Base-by-base conservation (phyloP, 1,139 yeast genomes). In the Hanseniaspora gamundiae region DNA sequence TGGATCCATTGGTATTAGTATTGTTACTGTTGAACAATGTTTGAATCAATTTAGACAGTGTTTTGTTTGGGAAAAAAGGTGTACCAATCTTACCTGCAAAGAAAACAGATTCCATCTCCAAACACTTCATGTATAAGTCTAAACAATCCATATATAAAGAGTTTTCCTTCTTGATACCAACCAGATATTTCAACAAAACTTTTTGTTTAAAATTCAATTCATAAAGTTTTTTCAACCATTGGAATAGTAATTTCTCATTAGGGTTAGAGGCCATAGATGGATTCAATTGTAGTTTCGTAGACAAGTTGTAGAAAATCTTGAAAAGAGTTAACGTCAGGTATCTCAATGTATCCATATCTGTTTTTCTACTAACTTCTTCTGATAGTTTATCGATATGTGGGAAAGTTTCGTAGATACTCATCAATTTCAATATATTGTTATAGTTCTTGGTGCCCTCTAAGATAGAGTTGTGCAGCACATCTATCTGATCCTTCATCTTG, bases 201-300 rank as follows among this genome's bases (percentile, higher is more conserved):
- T 59, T 57, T 2, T 53, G 52, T 55, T 78, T 78, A 64, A 68
- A 86, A n/a, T 62, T 60, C 16, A 41, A 20, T 22, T 68, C 70
- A 58, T 83, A 87, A 46, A 73, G 71, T 42, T 71, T 73, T 45
- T 68, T 66, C 35, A 85, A 62, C 94, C 95, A 85, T 53, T 71
- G 72, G 35, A 69, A 70, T 22, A 75, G 68, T 29, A 72, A 58
- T 38, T 63, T 57, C 47, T 69, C 67, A 49, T 75, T 72, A 14
- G 70, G 76, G 48, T 71, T 58, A 14, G 65, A 59, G 39, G 57
- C 55, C 43, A 41, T 41, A 10, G 43, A 33, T 13, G 44, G 44
- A 16, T 65, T 60, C 47, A 85, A 62, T 42, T 69, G 67, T 2
- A 74, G 74, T 10, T 69, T 64, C 38, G 68, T 65, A 46, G 79